Conservation (phyloP, 2,329 filamentous ascomycete genomes). For the Ophiostoma angusticollis region DNA sequence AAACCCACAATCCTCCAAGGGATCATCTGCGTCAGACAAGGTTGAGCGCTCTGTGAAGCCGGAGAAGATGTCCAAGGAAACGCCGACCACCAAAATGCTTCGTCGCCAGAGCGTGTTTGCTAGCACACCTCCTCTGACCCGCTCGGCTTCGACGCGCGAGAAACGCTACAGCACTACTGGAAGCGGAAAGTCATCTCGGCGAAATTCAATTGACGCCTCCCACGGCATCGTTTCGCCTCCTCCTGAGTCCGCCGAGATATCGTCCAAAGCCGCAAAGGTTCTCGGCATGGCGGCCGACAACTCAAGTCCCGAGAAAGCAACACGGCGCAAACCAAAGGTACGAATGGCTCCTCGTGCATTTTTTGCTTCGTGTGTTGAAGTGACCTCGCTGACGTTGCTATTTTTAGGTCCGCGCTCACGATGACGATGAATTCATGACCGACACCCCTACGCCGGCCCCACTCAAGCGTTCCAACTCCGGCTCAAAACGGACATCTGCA, state of each 20-base stretch:
- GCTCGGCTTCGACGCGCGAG: constrained; percentile 56
- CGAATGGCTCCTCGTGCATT: neutral
- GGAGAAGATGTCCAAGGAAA: constrained; percentile 25
- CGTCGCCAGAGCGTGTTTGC: constrained; percentile 55
- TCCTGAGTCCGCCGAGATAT: constrained; percentile 53
- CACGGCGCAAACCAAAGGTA: constrained; percentile 34
- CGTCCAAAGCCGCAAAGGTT: constrained; percentile 66
- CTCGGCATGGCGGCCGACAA: constrained; percentile 43
- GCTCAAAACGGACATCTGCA: constrained; percentile 44
- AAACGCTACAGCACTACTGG: constrained; percentile 43
- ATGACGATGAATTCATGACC: constrained; percentile 50
- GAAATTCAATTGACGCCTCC: constrained; percentile 53
- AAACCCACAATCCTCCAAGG: constrained; percentile 43
- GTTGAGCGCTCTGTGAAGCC: constrained; percentile 31
- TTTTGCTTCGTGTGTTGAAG: too few relatives aligned
- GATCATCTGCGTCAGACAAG: constrained; percentile 41
- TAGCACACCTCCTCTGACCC: constrained; percentile 51
- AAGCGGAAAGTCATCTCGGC: constrained; percentile 46
- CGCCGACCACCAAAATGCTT: constrained; percentile 36
- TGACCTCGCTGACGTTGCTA: neutral
- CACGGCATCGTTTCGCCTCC: constrained; percentile 59
- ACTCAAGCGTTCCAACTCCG: constrained; percentile 48
- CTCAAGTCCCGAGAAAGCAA: constrained; percentile 33
- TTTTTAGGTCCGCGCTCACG: constrained; percentile 51
- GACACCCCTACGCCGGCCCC: constrained; percentile 38